Conservation (phyloP, 768 basidiomycete species). For the Leccinellum albellum region DNA sequence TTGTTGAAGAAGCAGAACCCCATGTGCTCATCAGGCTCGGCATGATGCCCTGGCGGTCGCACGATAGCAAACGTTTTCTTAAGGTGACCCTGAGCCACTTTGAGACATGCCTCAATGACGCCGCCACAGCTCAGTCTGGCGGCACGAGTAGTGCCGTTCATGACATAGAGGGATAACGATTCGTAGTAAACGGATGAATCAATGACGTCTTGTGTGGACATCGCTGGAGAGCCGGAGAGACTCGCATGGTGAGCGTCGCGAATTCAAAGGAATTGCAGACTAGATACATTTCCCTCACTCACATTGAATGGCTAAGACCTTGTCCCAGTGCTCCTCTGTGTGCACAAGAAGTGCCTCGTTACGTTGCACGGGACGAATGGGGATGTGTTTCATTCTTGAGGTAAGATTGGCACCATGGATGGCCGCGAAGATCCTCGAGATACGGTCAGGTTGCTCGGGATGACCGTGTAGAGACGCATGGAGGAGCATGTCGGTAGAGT, state of each 20-base stretch:
- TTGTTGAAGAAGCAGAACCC: constrained; percentile 99
- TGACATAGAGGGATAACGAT: constrained; percentile 88
- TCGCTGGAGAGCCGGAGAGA: constrained; percentile 42
- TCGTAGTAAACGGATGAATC: constrained; percentile 84
- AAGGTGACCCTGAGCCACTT: constrained; percentile 77
- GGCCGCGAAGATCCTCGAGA: constrained; percentile 66
- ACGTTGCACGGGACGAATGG: constrained; percentile 67
- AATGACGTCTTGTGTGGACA: constrained; percentile 70
- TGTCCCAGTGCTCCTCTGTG: constrained; percentile 87
- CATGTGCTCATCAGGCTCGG: constrained; percentile 97
- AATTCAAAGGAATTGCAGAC: constrained; percentile 2
- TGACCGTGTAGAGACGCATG: constrained; percentile 71
- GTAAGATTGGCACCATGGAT: constrained; percentile 59
- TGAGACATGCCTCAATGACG: constrained; percentile 84
- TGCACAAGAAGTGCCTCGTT: constrained; percentile 89
- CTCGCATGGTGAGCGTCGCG: constrained; percentile 15
- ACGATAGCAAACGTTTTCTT: constrained; percentile 93
- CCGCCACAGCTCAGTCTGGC: constrained; percentile 92
- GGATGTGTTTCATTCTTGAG: constrained; percentile 71
- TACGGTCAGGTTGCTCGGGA: constrained; percentile 76
- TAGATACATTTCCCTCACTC: constrained; percentile 31
- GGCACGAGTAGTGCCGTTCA: constrained; percentile 76
- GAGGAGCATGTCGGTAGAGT: constrained; percentile 79
- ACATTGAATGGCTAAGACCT: constrained; percentile 81
- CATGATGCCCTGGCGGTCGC: constrained; percentile 96